A percentile compares a stretch with the other conserved stretches of the same genome.
Conservation (phyloP, 306 rosid genomes). For the Geum urbanum region DNA sequence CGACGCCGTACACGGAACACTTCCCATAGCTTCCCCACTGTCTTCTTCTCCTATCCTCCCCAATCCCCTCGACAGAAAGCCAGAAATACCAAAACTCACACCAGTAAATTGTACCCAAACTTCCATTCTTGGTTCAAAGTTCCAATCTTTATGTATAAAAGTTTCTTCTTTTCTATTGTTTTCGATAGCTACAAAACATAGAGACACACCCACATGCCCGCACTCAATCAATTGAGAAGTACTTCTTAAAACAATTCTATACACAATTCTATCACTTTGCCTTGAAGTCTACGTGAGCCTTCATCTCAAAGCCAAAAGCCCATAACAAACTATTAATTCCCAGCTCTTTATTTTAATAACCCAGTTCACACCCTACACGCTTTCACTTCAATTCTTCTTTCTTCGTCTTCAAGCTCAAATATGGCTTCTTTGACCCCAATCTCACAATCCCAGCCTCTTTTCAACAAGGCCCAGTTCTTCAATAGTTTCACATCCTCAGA, state of each 20-base stretch:
- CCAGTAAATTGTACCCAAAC: not conserved
- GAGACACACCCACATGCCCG: not conserved
- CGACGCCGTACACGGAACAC: no score
- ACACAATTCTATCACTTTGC: conserved; percentile 22
- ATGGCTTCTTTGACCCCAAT: conserved; percentile 64
- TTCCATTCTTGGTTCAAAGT: no score
- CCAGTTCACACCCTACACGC: conserved; percentile 39
- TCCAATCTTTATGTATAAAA: no score
- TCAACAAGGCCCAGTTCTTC: conserved; percentile 23
- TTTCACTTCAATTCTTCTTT: not conserved
- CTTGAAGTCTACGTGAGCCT: conserved; percentile 38
- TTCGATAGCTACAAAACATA: not conserved
- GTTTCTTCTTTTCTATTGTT: no score
- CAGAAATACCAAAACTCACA: not conserved
- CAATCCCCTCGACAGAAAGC: not conserved
- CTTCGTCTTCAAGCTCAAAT: no score
- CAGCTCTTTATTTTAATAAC: not conserved
- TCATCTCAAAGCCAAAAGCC: conserved; percentile 13
- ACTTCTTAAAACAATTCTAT: not conserved
- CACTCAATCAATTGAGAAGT: not conserved
- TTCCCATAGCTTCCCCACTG: no score
- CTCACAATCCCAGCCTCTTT: conserved; percentile 46
- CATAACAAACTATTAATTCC: not conserved
- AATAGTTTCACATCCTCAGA: not conserved
- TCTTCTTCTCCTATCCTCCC: not conserved